phyloP scores from a whole-genome alignment of 768 basidiomycete genomes.

The Phylloporus arenicola region DNA sequence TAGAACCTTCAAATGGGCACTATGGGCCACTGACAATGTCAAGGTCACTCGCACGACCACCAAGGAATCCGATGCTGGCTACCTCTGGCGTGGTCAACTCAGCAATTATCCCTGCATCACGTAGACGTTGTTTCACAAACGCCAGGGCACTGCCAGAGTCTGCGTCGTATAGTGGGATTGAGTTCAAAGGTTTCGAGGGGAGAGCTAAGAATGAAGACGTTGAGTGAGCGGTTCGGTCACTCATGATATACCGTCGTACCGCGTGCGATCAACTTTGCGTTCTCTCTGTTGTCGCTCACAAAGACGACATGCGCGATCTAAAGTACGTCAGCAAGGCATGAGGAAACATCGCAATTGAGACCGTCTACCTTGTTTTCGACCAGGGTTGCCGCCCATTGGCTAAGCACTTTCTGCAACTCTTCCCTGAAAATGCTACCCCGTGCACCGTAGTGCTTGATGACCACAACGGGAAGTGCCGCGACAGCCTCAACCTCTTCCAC shows the following conservation, averaged over 20 bases:
- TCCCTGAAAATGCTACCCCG: conserved; percentile 55
- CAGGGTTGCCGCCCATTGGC: conserved; percentile 80
- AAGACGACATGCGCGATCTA: conserved; percentile 91
- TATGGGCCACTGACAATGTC: conserved; percentile 54
- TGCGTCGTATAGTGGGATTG: conserved; percentile 80
- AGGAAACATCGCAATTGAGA: neutral
- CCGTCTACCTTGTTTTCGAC: conserved; percentile 68
- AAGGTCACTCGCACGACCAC: conserved; percentile 87
- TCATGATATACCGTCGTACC: conserved; percentile 36
- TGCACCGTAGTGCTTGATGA: conserved; percentile 74
- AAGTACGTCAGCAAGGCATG: neutral
- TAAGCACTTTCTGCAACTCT: conserved; percentile 67
- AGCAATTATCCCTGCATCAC: conserved; percentile 47
- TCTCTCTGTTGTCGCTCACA: conserved; percentile 84
- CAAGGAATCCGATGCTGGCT: conserved; percentile 64
- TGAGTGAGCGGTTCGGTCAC: neutral
- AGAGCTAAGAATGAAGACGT: conserved; percentile 47
- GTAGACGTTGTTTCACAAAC: conserved; percentile 76
- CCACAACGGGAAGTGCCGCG: conserved; percentile 72
- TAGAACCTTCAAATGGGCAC: neutral
- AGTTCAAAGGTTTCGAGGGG: conserved; percentile 75
- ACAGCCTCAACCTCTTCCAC: conserved; percentile 48
- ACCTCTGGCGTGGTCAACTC: conserved; percentile 53
- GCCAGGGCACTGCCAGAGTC: conserved; percentile 72
- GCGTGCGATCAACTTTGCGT: conserved; percentile 78